Evolutionary conservation across 305 asterid species (phyloP).

Genomic region (Fraxinus platypoda): DNA sequence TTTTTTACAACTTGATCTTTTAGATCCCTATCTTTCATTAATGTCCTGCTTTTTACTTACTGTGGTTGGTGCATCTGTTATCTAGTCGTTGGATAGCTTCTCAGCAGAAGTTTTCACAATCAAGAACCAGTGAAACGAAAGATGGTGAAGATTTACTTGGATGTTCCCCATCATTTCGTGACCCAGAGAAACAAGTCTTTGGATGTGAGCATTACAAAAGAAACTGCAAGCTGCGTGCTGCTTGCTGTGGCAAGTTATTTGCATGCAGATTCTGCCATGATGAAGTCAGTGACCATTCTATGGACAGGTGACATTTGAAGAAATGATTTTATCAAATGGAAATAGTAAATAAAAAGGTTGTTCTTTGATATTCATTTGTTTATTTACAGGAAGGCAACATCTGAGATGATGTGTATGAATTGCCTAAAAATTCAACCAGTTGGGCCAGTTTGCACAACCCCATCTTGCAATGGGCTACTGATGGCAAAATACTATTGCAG

Average conservation of each 20-base stretch:
- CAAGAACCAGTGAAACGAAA: constrained; percentile 47
- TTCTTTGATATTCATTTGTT: constrained; percentile 7
- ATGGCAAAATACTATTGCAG: constrained; percentile 99
- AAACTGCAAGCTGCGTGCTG: constrained; percentile 96
- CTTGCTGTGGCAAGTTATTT: constrained; percentile 85
- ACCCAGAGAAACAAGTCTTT: constrained; percentile 64
- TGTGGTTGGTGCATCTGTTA: constrained; percentile 25
- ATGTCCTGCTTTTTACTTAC: constrained; percentile 22
- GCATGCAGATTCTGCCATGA: constrained; percentile 97
- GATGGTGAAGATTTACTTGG: constrained; percentile 60
- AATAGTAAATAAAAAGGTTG: background rate
- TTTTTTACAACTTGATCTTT: constrained; percentile 5
- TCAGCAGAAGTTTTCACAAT: constrained; percentile 81
- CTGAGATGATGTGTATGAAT: constrained; percentile 97
- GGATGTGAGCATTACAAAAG: constrained; percentile 98
- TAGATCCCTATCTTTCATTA: constrained; percentile 13
- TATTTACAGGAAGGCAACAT: constrained; percentile 78
- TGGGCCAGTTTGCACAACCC: constrained; percentile 74
- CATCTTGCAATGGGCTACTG: constrained; percentile 68
- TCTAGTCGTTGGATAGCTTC: constrained; percentile 94
- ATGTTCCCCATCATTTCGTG: constrained; percentile 76
- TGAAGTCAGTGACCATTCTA: constrained; percentile 94
- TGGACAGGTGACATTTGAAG: constrained; percentile 67
- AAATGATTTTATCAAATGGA: constrained; percentile 15
- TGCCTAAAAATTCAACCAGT: constrained; percentile 84